Percentiles rank a stretch among this genome's conserved stretches.
These are phyloP conservation scores for Testicularia cyperi DNA, from an alignment of 1,284 basidiomycete genomes.

Conservation along the genomic window DNA sequence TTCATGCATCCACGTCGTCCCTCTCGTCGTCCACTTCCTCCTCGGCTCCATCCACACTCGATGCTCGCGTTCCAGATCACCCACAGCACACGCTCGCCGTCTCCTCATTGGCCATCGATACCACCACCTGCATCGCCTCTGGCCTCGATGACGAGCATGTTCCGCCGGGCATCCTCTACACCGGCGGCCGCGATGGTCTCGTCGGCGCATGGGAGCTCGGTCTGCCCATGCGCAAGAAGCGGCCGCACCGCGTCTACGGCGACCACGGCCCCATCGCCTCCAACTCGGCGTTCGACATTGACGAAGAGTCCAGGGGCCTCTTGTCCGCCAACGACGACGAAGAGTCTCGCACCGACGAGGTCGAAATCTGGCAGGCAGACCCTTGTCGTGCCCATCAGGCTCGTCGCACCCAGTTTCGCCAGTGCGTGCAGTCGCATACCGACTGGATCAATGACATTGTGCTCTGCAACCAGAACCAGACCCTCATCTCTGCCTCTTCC, in stretches of 20 bases:
- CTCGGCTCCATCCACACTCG: slow-evolving; percentile 5
- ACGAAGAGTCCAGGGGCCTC: slow-evolving; percentile 14
- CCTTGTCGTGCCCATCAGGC: slow-evolving; percentile 17
- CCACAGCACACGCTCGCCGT: slow-evolving; percentile 54
- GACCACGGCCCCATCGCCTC: slow-evolving; percentile 2
- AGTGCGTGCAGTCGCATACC: slow-evolving; percentile 62
- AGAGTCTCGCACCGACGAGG: slow-evolving; percentile 2
- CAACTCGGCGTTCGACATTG: slow-evolving; percentile 2
- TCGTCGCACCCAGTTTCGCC: slow-evolving; percentile 27
- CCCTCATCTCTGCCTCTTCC: slow-evolving; percentile 90
- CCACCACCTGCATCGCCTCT: slow-evolving; percentile 35
- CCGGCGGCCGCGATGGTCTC: slow-evolving; percentile 87
- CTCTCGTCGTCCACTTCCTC: slow-evolving; percentile 2
- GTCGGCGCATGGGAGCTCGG: slow-evolving; percentile 88
- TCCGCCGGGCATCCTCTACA: slow-evolving; percentile 89
- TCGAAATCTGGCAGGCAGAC: slow-evolving; percentile 39
- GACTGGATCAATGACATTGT: slow-evolving; percentile 97
- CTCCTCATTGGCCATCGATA: slow-evolving; percentile 52
- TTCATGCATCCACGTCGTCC: slow-evolving; percentile 7
- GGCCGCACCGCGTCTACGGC: slow-evolving; percentile 5
- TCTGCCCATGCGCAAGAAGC: slow-evolving; percentile 66
- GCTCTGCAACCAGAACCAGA: slow-evolving; percentile 89
- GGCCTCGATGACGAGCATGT: slow-evolving; percentile 1
- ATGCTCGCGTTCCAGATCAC: slow-evolving; percentile 16
- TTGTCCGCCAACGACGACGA: slow-evolving; percentile 20